phyloP scores from a whole-genome alignment of 495 filamentous ascomycete species.

The Aspergillus leporis region DNA sequence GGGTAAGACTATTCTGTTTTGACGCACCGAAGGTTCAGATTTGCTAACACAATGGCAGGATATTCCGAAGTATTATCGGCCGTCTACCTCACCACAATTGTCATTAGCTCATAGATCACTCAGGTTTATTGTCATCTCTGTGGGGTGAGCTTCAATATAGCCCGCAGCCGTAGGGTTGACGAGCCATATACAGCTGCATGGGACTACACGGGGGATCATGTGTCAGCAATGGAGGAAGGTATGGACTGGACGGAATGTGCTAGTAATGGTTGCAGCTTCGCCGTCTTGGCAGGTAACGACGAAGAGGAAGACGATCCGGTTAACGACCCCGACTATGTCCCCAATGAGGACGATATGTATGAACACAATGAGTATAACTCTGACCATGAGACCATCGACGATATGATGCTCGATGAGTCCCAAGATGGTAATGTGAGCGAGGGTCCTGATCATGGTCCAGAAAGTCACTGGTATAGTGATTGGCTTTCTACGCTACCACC shows the following conservation, averaged over 20 bases:
- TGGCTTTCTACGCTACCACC: constrained; percentile 4
- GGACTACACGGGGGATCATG: constrained; percentile 14
- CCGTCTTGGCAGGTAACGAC: neutral
- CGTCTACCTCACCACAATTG: too few species aligned
- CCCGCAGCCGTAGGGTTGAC: constrained; percentile 15
- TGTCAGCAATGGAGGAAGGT: neutral
- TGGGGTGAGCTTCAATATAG: constrained; percentile 33
- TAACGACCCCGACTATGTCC: constrained; percentile 8
- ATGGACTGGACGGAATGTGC: constrained; percentile 8
- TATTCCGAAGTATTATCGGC: constrained; percentile 10
- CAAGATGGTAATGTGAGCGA: neutral
- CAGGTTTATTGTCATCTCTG: constrained; percentile 27
- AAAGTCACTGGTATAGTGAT: constrained; percentile 9
- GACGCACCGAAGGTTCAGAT: neutral
- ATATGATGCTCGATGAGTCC: neutral
- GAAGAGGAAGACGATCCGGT: constrained; percentile 1
- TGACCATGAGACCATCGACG: constrained; percentile 10
- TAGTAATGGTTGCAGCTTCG: constrained; percentile 3
- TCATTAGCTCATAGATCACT: neutral
- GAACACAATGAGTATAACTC: constrained; percentile 19
- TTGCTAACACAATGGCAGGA: neutral
- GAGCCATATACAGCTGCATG: constrained; percentile 20
- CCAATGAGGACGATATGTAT: neutral
- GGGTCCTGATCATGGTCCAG: neutral
- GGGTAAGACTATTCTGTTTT: neutral